These are phyloP conservation scores for Ceratobasidium sp. DNA, from an alignment of 1,284 basidiomycete species.

Conservation along the genomic window DNA sequence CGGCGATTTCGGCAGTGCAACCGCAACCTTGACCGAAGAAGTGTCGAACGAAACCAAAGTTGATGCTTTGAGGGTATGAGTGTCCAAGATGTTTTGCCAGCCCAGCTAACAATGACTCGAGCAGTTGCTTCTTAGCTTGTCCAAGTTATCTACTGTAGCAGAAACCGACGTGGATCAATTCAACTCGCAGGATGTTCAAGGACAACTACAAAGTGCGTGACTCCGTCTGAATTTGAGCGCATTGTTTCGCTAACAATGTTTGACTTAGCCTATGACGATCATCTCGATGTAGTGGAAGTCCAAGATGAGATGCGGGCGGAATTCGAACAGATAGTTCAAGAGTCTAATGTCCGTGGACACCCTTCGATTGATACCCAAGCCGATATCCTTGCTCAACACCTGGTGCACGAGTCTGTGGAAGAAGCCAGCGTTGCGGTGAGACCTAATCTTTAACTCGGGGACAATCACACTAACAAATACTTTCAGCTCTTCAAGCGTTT, in stretches of 20 bases:
- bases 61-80: conserved; percentile 75
- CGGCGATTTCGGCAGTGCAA: conserved; percentile 72
- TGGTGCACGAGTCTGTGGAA: conserved; percentile 53
- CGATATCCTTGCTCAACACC: conserved; percentile 59
- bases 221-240: conserved; percentile 52
- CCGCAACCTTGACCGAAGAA: conserved; percentile 70
- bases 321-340: conserved; percentile 57
- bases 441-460: neutral
- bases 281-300: conserved; percentile 77
- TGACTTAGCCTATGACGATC: conserved; percentile 69
- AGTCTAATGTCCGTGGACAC: conserved; percentile 60
- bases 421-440: conserved; percentile 33
- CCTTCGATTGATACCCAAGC: conserved; percentile 70
- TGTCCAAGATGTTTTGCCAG: conserved; percentile 15
- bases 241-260: conserved; percentile 53
- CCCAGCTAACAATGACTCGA: conserved; percentile 41
- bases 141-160: conserved; percentile 87
- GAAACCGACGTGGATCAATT: conserved; percentile 61
- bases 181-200: conserved; percentile 24
- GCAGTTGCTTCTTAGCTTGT: conserved; percentile 89
- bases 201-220: conserved; percentile 23
- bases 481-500: conserved; percentile 72
- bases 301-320: conserved; percentile 71
- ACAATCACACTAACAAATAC: neutral
- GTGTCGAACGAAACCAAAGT: conserved; percentile 68